Conservation (phyloP, 768 basidiomycete genomes). For the Terana coerulea region DNA sequence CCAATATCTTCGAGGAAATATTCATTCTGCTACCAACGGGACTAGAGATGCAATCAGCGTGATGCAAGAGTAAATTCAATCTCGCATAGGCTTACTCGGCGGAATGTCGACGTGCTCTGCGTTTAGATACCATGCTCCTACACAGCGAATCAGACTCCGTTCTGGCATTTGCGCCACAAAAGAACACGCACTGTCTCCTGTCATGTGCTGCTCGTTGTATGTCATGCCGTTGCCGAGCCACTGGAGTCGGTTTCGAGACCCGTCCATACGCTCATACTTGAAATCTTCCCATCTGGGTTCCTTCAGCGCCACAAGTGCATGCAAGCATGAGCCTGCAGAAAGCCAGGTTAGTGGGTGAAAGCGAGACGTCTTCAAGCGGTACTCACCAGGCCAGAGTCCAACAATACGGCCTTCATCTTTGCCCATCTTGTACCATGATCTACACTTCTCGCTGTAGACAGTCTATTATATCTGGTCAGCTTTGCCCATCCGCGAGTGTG, state of each 20-base stretch:
- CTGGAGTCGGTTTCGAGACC: slow-evolving; percentile 42
- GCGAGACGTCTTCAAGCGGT: neutral
- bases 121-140: slow-evolving; percentile 46
- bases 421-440: slow-evolving; percentile 63
- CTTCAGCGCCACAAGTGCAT: slow-evolving; percentile 43
- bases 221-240: slow-evolving; percentile 65
- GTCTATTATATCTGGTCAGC: slow-evolving; percentile 32
- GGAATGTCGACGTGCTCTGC: slow-evolving; percentile 40
- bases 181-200: slow-evolving; percentile 25
- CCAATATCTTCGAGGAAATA: neutral
- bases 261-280: slow-evolving; percentile 44
- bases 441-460: slow-evolving; percentile 53
- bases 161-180: too few relatives aligned
- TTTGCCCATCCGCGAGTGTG: neutral
- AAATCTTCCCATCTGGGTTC: slow-evolving; percentile 67
- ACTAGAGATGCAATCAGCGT: neutral
- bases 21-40: neutral
- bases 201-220: slow-evolving; percentile 41
- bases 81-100: slow-evolving; percentile 30
- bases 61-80: neutral
- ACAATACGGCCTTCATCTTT: slow-evolving; percentile 55
- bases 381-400: slow-evolving; percentile 56
- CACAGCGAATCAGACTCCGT: neutral
- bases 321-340: slow-evolving; percentile 45
- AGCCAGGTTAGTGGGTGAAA: neutral